These are phyloP conservation scores for Trichoderma asperelloides DNA, from an alignment of 495 filamentous ascomycete genomes.

Conservation along the genomic window DNA sequence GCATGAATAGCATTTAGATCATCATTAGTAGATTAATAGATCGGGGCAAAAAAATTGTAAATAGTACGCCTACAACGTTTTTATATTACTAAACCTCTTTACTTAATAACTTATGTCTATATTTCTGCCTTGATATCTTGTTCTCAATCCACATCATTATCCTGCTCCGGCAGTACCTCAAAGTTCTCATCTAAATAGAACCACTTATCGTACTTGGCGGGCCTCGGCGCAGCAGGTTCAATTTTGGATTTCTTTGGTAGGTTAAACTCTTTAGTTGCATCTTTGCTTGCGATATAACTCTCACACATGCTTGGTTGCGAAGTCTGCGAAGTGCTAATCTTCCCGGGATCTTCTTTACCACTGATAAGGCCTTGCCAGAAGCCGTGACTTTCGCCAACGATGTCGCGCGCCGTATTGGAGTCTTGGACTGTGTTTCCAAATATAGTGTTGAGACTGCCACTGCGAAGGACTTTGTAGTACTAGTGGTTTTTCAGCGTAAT, in stretches of 20 bases:
- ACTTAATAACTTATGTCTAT: not conserved
- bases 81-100: too few relatives aligned
- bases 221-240: not conserved
- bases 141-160: not conserved
- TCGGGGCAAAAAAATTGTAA: not conserved
- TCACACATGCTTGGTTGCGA: not conserved
- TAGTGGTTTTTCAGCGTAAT: constrained; percentile 10
- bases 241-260: constrained; percentile 5
- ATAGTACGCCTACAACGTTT: too few relatives aligned
- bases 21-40: not conserved
- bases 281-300: not conserved
- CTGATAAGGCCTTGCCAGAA: constrained; percentile 17
- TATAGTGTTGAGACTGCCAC: constrained; percentile 1
- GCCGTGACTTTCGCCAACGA: constrained; percentile 15
- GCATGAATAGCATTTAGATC: not conserved
- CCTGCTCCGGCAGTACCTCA: not conserved
- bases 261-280: not conserved
- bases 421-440: not conserved
- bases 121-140: not conserved
- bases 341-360: constrained; percentile 13
- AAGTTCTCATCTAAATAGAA: constrained; percentile 1
- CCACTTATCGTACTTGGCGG: not conserved
- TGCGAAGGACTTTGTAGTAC: constrained; percentile 8
- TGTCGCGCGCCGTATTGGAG: constrained; percentile 9
- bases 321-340: constrained; percentile 7